A percentile compares a stretch with the other conserved stretches of the same genome.
Conservation (phyloP, 2,329 filamentous ascomycete genomes). For the Ceratocystiopsis sp. region DNA sequence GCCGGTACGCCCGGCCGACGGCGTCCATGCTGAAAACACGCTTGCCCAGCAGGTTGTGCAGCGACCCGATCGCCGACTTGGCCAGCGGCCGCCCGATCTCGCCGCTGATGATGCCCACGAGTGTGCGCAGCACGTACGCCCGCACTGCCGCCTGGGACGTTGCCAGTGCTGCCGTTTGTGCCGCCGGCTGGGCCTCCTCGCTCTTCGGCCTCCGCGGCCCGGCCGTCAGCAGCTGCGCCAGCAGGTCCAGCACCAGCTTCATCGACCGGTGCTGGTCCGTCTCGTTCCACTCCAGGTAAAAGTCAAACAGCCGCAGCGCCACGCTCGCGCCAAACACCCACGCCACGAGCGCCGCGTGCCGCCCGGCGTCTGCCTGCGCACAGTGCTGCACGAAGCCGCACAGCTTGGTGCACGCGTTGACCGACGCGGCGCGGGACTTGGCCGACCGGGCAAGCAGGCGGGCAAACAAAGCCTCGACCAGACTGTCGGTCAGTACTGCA, state of each 20-base stretch:
- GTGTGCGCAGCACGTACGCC: slow-evolving; percentile 27
- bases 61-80: slow-evolving; percentile 51
- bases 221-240: slow-evolving; percentile 30
- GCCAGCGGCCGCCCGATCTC: slow-evolving; percentile 45
- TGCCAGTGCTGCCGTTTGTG: too few relatives aligned
- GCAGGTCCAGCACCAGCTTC: slow-evolving; percentile 42
- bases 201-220: slow-evolving; percentile 29
- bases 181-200: too few relatives aligned
- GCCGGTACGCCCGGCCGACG: slow-evolving; percentile 24
- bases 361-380: slow-evolving; percentile 25
- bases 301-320: slow-evolving; percentile 35
- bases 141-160: slow-evolving; percentile 21
- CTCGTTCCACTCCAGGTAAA: slow-evolving; percentile 51
- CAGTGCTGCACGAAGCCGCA: slow-evolving; percentile 46
- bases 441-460: slow-evolving; percentile 30
- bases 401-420: slow-evolving; percentile 40
- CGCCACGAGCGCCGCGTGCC: slow-evolving; percentile 15
- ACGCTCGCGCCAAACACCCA: slow-evolving; percentile 35
- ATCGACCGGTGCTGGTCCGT: slow-evolving; percentile 47
- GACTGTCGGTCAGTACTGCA: neutral
- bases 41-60: slow-evolving; percentile 50
- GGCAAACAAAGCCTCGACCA: slow-evolving; percentile 21
- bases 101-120: slow-evolving; percentile 42
- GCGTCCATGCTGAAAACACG: slow-evolving; percentile 32
- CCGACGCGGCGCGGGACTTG: slow-evolving; percentile 36